A percentile compares a stretch with the other conserved stretches of the same genome.
Conservation (phyloP, 805 yeast species). For the Ogataea nitratoaversa region DNA sequence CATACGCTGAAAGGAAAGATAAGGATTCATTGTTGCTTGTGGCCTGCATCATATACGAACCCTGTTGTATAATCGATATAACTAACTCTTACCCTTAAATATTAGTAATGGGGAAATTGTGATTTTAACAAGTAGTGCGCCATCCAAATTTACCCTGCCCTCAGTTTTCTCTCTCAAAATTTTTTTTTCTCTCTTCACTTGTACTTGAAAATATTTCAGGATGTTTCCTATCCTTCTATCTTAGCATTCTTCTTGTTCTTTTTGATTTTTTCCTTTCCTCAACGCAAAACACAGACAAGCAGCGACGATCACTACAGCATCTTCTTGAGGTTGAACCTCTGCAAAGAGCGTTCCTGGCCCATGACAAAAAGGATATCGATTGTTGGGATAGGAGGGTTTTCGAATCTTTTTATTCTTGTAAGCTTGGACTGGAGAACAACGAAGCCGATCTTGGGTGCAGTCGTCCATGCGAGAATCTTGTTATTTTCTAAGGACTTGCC, state of each 20-base stretch:
- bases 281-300: constrained; percentile 56
- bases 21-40: too few species aligned
- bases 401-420: constrained; percentile 6
- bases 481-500: constrained; percentile 49
- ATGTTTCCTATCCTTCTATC: constrained; percentile 1
- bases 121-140: too few species aligned
- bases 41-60: too few species aligned
- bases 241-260: not conserved
- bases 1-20: too few species aligned
- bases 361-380: constrained; percentile 50
- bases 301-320: constrained; percentile 42
- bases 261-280: constrained; percentile 13
- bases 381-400: constrained; percentile 31
- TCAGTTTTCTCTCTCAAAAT: not conserved
- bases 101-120: too few species aligned
- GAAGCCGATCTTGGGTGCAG: constrained; percentile 63
- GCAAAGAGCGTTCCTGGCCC: constrained; percentile 49
- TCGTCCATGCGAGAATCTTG: constrained; percentile 42
- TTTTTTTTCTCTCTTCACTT: not conserved
- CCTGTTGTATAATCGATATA: too few species aligned
- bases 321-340: constrained; percentile 58
- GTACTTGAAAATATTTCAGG: not conserved
- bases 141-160: not conserved
- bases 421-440: constrained; percentile 50
- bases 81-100: too few species aligned